These are phyloP conservation scores for Lagenaria siceraria DNA, from an alignment of 306 rosid genomes.

Conservation along the genomic window DNA sequence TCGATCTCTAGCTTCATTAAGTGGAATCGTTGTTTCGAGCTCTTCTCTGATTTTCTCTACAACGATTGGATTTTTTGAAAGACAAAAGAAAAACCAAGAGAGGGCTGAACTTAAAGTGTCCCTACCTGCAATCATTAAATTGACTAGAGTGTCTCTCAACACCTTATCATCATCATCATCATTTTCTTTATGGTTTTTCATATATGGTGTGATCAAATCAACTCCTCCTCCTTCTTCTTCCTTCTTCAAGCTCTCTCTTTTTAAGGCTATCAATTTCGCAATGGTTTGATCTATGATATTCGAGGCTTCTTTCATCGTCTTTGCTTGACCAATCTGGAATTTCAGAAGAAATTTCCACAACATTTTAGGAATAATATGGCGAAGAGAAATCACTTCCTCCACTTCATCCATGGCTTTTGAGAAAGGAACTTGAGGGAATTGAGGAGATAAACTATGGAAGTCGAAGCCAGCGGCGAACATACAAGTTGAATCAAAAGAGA, in stretches of 20 bases:
- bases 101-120: conserved; percentile 6
- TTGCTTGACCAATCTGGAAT: not conserved
- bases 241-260: not conserved
- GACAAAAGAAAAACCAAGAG: not conserved
- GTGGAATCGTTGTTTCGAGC: not conserved
- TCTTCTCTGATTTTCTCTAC: conserved; percentile 14
- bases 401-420: too few relatives aligned
- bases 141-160: conserved; percentile 4
- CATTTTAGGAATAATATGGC: not conserved
- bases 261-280: not conserved
- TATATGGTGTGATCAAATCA: conserved; percentile 10
- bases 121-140: conserved; percentile 4
- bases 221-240: not conserved
- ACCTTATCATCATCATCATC: conserved; percentile 4
- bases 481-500: too few relatives aligned
- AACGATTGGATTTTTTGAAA: conserved; percentile 2
- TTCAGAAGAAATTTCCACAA: conserved; percentile 1
- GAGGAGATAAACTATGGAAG: too few relatives aligned
- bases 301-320: not conserved
- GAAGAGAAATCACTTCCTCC: too few relatives aligned
- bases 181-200: not conserved
- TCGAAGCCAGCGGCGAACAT: too few relatives aligned
- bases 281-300: conserved; percentile 5
- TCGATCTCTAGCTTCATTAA: not conserved
- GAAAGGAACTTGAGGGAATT: too few relatives aligned